These are phyloP conservation scores for Brassica cretica DNA, from an alignment of 345 rosid genomes.

Conservation along the genomic window DNA sequence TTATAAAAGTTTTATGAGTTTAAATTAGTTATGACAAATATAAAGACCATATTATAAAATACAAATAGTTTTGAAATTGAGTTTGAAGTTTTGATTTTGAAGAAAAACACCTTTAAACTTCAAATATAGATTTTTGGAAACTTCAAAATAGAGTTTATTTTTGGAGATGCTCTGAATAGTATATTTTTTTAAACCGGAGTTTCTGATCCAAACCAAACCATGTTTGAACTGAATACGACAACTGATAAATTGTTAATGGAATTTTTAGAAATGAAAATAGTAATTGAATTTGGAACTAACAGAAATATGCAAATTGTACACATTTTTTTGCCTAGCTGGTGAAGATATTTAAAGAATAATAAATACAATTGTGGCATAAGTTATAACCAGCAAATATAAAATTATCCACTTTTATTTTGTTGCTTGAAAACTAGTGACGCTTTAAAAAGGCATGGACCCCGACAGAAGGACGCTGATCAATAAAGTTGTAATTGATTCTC, in stretches of 20 bases:
- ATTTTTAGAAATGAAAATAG: neutral
- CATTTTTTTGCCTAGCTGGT: slow-evolving; percentile 17
- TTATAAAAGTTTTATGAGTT: too few relatives aligned
- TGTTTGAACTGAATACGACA: too few relatives aligned
- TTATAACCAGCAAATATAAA: slow-evolving; percentile 7
- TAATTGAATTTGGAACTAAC: neutral
- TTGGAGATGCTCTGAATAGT: too few relatives aligned
- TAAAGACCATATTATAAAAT: too few relatives aligned
- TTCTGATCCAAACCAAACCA: neutral
- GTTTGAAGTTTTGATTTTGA: too few relatives aligned
- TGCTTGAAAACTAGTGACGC: slow-evolving; percentile 16
- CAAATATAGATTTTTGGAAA: too few relatives aligned
- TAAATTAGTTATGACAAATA: too few relatives aligned
- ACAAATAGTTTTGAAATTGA: too few relatives aligned
- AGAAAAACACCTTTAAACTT: too few relatives aligned
- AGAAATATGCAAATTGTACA: neutral
- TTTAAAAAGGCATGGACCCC: slow-evolving; percentile 23
- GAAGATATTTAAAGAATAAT: neutral
- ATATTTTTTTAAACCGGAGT: neutral
- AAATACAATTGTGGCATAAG: slow-evolving; percentile 3
- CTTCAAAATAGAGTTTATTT: too few relatives aligned
- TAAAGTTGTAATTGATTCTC: slow-evolving; percentile 12
- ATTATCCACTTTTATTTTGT: slow-evolving; percentile 9
- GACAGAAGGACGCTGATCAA: slow-evolving; percentile 7
- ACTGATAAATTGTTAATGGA: neutral